Evolutionary conservation across 805 yeast species (phyloP).

Genomic region (Jamesozyma gamospora): DNA sequence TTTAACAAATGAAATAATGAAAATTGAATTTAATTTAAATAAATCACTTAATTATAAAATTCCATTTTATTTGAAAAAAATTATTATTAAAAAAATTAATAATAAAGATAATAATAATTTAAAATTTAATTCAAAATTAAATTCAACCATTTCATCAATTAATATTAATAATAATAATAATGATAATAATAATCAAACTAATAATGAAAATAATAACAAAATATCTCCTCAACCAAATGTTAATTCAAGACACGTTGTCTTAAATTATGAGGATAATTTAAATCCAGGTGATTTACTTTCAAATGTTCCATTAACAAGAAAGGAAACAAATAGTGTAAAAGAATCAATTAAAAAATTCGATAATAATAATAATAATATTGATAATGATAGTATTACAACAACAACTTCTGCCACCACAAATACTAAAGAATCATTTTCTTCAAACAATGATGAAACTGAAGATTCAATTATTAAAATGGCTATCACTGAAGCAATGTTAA

Average conservation of each 20-base stretch:
- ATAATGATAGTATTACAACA: not conserved
- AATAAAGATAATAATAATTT: conserved; percentile 5
- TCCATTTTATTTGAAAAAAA: conserved; percentile 57
- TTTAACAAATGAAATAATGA: conserved; percentile 67
- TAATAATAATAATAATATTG: not conserved
- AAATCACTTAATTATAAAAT: conserved; percentile 36
- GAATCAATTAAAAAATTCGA: not conserved
- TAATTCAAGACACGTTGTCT: conserved; percentile 39
- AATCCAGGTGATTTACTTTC: conserved; percentile 84
- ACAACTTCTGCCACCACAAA: not conserved
- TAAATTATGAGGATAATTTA: conserved; percentile 45
- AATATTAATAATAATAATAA: not conserved
- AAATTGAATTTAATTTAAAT: conserved; percentile 64
- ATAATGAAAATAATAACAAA: not conserved
- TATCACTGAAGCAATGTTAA: conserved; percentile 60
- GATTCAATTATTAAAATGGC: conserved; percentile 56
- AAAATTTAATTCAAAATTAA: not conserved
- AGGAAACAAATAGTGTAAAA: conserved; percentile 3
- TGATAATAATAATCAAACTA: not conserved
- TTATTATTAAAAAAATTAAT: conserved; percentile 38
- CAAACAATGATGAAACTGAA: conserved; percentile 62
- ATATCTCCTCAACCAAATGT: not conserved
- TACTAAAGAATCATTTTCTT: conserved; percentile 31
- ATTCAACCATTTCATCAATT: not conserved
- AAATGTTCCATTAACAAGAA: conserved; percentile 60